Percentiles rank a stretch among this genome's conserved stretches.
Conservation (phyloP, 2,329 filamentous ascomycete species). For the Trichoderma semiorbis region DNA sequence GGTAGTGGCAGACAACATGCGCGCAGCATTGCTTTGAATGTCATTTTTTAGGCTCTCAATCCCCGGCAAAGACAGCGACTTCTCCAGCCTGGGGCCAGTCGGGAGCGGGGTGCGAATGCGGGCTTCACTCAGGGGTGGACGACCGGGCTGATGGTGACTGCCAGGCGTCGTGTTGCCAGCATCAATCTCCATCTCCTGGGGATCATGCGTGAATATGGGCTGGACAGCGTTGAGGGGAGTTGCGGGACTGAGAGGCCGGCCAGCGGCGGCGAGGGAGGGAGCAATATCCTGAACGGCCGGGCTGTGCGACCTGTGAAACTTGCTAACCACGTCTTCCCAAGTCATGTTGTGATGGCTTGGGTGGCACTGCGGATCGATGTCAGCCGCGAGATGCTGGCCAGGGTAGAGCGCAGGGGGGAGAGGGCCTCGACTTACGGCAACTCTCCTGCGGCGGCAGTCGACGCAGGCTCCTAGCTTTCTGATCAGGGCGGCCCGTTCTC, state of each 20-base stretch:
- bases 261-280: constrained; percentile 38
- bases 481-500: constrained; percentile 58
- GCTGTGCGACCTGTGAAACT: constrained; percentile 52
- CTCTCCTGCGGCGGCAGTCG: constrained; percentile 54
- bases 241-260: constrained; percentile 46
- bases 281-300: constrained; percentile 49
- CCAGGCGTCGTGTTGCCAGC: constrained; percentile 25
- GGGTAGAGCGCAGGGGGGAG: neutral
- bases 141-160: constrained; percentile 34
- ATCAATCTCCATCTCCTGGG: constrained; percentile 57
- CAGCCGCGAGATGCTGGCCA: neutral
- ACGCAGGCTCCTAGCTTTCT: constrained; percentile 56
- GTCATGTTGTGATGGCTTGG: constrained; percentile 59
- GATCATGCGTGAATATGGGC: constrained; percentile 41
- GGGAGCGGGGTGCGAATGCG: constrained; percentile 56
- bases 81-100: constrained; percentile 53
- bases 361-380: constrained; percentile 46
- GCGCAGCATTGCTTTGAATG: constrained; percentile 48
- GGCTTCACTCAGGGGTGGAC: constrained; percentile 43
- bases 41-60: constrained; percentile 51
- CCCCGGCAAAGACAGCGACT: constrained; percentile 46
- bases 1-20: constrained; percentile 47
- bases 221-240: constrained; percentile 36
- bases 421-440: constrained; percentile 49
- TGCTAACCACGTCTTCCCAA: constrained; percentile 56